A percentile compares a stretch with the other conserved stretches of the same genome.
phyloP scores from a whole-genome alignment of 1,284 basidiomycete genomes.

The Moesziomyces globuligerus region DNA sequence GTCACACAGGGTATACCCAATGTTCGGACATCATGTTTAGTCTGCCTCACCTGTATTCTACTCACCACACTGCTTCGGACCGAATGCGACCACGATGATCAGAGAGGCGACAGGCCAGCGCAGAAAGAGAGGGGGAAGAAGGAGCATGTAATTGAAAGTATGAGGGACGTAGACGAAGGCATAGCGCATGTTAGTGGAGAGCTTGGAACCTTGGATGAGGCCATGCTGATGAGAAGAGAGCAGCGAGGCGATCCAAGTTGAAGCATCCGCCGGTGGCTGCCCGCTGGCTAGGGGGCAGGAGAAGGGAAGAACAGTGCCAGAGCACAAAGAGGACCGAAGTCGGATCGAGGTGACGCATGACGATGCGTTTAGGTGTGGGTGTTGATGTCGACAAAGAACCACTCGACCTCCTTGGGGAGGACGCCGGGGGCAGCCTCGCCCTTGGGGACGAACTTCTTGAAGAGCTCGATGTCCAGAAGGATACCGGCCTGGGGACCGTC shows the following conservation, averaged over 20 bases:
- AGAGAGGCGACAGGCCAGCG: neutral
- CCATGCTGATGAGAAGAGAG: neutral
- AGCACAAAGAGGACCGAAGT: neutral
- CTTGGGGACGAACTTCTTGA: constrained; percentile 26
- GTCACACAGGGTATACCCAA: neutral
- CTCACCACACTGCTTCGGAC: neutral
- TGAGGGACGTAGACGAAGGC: neutral
- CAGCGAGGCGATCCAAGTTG: neutral
- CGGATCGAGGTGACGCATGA: constrained; percentile 5
- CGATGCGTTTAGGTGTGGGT: constrained; percentile 13
- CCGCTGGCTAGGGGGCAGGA: neutral
- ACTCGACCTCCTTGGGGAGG: constrained; percentile 12
- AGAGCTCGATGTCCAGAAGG: constrained; percentile 29
- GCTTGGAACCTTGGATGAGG: neutral
- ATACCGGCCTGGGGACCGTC: constrained; percentile 14
- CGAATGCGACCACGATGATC: neutral
- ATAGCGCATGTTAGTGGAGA: no score
- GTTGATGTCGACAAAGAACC: constrained; percentile 53
- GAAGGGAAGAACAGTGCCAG: neutral
- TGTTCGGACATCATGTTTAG: neutral
- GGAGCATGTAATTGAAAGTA: neutral
- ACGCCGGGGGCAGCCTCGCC: constrained; percentile 6
- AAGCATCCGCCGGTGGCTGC: neutral
- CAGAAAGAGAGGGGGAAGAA: neutral
- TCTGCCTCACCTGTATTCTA: neutral